Evolutionary conservation across 345 rosid genomes (phyloP), one percentile per base, ranked within the genome.

Genomic region (Dimocarpus longan): DNA sequence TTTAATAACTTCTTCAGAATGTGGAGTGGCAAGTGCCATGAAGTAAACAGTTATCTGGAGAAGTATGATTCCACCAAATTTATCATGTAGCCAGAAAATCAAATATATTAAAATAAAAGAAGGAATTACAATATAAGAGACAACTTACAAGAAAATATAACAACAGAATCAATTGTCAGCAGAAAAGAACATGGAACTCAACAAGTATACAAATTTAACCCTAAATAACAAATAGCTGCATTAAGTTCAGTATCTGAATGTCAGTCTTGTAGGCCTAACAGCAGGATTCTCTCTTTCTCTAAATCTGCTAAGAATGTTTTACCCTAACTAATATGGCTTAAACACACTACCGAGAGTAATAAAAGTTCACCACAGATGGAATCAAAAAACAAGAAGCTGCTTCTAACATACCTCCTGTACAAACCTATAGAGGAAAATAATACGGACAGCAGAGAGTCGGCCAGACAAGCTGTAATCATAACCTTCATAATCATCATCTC

Each of bases 401-500:
- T 64, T 60, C 70, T 64, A 26, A 78, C 91, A 77, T 89, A 96
- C 99, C 99, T 96, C 99, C 79, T 89, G 98, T 73, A 96, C 91
- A 89, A 96, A 96, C 80, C 97, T 87, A 85, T 96, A 90, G 62
- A 96, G 98, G 81, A 96, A 96, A 75, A 96, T 86, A 82, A 96
- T 91, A 79, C 99, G 95, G 75, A 94, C 98, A 68, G 97, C 98
- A 57, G 98, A 96, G 81, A 96, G 93, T 82, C 88, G 89, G 67
- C 98, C 95, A 81, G 80, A 87, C 91, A 96, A 88, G 87, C 97
- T 92, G 76, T 91, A 96, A 85, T 91, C 94, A 83, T 93, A 94
- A 82, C 99, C 99, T 87, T 93, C 97, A 86, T 93, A 96, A 80
- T 94, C 98, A 77, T 91, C 97, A 89, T 96, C 99, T 74, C 95